Evolutionary conservation across 768 basidiomycete genomes (phyloP), one percentile per base, ranked within the genome.

Genomic region (Psilocybe cyanescens): DNA sequence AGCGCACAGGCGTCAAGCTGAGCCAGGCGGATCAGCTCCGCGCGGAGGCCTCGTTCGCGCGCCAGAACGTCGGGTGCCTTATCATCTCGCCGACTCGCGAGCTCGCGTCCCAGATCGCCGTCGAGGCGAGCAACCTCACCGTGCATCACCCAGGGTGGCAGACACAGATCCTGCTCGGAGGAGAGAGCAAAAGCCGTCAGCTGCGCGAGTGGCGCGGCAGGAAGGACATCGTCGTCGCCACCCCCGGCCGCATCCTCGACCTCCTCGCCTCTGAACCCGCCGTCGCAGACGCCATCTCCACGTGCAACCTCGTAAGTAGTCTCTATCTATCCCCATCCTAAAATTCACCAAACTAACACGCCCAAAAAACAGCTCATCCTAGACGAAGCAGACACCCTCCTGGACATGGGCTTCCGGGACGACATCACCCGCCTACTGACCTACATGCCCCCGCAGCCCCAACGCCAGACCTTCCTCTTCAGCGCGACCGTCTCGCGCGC

Each of bases 61-160:
- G 76, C 8, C 68, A 76, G 5, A 76, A 82, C 44, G 86, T 86
- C 37, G 94, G 95, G 1, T 79, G 88, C 0, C 81, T 98, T 19
- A 81, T 98, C 66, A 87, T 98, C 72, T 92, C 88, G 24, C 94
- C 95, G 2, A 97, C 95, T 3, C 85, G 95, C 55, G 95, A 98
- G 70, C 77, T 94, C 47, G 95, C 95, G 4, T 88, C 89, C 1
- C 94, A 95, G 73, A 97, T 96, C 62, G 94, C 94, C 24, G 86
- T 83, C 19, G 94, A 97, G 70, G 94, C 94, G 1, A 69, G 82
- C 29, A 86, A 85, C 65, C 75, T 96, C 19, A 83, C 86, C 1
- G 69, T 76, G 1, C 83, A 89, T 70, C 86, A 92, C 65, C 70
- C 74, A 2, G 85, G 83, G 28, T 85, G 94, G 63, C 82, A 88